Evolutionary conservation across 2,329 filamentous ascomycete species (phyloP), one percentile per base, ranked within the genome.

Genomic region (Colletotrichum salicis): DNA sequence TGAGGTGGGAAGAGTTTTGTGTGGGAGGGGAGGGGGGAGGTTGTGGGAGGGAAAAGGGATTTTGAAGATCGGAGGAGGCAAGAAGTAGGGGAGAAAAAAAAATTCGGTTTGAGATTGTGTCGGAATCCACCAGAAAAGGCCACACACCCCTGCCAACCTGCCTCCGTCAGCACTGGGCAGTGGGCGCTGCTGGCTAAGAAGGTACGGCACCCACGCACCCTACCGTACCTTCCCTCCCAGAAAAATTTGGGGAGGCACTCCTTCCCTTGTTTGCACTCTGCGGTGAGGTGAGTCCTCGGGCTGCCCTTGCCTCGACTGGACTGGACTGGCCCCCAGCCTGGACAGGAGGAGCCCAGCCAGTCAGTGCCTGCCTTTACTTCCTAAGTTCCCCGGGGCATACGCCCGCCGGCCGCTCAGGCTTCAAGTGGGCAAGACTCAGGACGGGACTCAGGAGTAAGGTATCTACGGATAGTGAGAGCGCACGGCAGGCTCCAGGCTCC

Each of bases 41-140:
- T 68, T 72, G 68, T 76, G 62, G 73, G 74, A 74, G 68, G 67
- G 76, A 79, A 79, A 78, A 74, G 75, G 74, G 75, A 74, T 71
- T 58, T 56, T 70, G 71, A 75, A 73, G 70, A 72, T 75, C 68
- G 72, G 74, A 80, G 51, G 60, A 56, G 80, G 79, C 78, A 76
- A 80, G 76, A 78, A 75, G 51, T 66, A 70, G 76, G 73, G 74
- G 76, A 74, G 75, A 75, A 76, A 78, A 81, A 82, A 81, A 75
- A 48, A 48, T 48, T 79, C 76, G 76, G 76, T 78, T 78, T 69
- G 74, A 77, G 75, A 67, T 78, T 76, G 75, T 73, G 76, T 74
- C 76, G 75, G 67, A 78, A 78, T 72, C 70, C 70, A 72, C 70
- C 70, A 72, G 70, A 71, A 72, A 64, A 75, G 81, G 72, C 77